Conservation (phyloP, 2,329 filamentous ascomycete species). For the Dothiorella sarmentorum region DNA sequence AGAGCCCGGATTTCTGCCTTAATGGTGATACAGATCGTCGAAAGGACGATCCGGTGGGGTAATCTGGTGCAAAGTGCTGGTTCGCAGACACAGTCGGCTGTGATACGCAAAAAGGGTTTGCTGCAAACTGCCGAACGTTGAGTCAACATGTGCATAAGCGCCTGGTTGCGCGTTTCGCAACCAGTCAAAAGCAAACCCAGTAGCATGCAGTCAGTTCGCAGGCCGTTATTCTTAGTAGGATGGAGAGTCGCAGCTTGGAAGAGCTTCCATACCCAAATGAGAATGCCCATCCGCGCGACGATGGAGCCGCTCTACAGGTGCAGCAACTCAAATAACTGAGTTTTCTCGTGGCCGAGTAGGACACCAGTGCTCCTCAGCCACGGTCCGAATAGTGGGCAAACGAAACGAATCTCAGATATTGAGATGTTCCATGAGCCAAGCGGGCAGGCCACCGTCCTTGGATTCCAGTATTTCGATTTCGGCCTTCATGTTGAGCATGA, state of each 20-base stretch:
- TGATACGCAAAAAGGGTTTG: neutral
- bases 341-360: neutral
- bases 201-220: neutral
- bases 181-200: neutral
- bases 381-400: neutral
- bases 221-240: neutral
- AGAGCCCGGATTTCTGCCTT: neutral
- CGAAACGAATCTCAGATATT: neutral
- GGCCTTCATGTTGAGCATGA: conserved; percentile 70
- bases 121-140: neutral
- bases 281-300: neutral
- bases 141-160: neutral
- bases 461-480: conserved; percentile 70
- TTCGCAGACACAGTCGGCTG: neutral
- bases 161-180: neutral
- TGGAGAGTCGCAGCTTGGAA: neutral
- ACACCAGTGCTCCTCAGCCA: neutral
- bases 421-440: conserved; percentile 23
- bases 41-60: neutral
- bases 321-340: neutral
- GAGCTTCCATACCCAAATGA: neutral
- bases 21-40: neutral
- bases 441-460: conserved; percentile 29
- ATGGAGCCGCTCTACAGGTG: neutral
- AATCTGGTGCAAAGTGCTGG: neutral